These are phyloP conservation scores for Trichoderma sp. DNA, from an alignment of 2,329 filamentous ascomycete species.

Conservation along the genomic window DNA sequence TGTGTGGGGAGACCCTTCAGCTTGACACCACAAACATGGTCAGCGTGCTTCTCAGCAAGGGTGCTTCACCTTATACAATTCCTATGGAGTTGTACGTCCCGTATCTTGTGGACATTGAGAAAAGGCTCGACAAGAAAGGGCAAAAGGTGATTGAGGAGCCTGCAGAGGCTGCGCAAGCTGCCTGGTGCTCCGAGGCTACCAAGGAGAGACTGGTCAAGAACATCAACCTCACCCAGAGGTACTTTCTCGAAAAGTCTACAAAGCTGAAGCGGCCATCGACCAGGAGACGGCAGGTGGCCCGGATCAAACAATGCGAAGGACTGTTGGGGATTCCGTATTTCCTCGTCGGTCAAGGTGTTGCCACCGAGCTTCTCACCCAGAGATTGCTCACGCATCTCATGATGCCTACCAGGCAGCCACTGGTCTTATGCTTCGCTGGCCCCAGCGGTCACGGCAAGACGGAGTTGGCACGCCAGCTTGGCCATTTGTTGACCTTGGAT, in stretches of 20 bases:
- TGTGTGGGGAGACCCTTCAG: conserved; percentile 16
- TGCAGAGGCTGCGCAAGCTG: background rate
- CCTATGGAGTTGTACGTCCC: conserved; percentile 9
- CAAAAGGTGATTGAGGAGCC: background rate
- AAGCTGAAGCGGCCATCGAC: conserved; percentile 33
- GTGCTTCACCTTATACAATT: conserved; percentile 5
- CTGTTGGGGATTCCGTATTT: conserved; percentile 42
- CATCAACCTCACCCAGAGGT: conserved; percentile 40
- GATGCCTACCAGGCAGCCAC: conserved; percentile 9
- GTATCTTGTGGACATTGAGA: background rate
- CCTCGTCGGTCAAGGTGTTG: conserved; percentile 41
- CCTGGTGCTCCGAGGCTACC: conserved; percentile 34
- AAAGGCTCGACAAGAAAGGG: background rate
- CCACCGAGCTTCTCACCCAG: conserved; percentile 36
- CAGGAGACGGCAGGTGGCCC: conserved; percentile 36
- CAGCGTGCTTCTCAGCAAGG: conserved; percentile 21
- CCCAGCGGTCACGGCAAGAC: conserved; percentile 55
- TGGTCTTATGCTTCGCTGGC: conserved; percentile 44
- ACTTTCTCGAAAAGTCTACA: conserved; percentile 37
- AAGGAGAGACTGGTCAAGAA: conserved; percentile 34
- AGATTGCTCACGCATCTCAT: conserved; percentile 17
- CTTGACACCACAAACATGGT: conserved; percentile 24
- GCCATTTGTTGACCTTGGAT: conserved; percentile 44
- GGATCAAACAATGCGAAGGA: conserved; percentile 32
- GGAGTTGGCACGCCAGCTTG: conserved; percentile 48